These are phyloP conservation scores for Acacia acuminata DNA, from an alignment of 306 rosid genomes.

Conservation along the genomic window DNA sequence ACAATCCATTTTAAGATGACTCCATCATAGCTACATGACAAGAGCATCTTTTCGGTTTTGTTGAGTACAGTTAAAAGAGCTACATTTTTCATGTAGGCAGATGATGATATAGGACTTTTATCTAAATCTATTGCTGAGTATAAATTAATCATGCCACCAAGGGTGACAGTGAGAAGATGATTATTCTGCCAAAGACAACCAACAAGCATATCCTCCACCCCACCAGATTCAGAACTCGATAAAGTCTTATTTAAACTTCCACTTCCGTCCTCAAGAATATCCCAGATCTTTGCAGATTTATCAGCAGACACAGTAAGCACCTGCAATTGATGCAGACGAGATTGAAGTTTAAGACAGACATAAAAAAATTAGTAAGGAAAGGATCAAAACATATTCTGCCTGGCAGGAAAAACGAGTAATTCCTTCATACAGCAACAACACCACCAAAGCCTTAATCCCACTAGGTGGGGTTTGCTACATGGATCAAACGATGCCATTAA, in stretches of 20 bases:
- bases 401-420: not conserved
- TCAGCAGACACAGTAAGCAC: constrained; percentile 96
- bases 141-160: constrained; percentile 78
- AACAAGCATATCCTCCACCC: constrained; percentile 94
- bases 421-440: not conserved
- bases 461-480: too few species aligned
- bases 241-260: constrained; percentile 70
- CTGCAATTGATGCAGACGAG: constrained; percentile 37
- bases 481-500: too few species aligned
- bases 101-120: constrained; percentile 58
- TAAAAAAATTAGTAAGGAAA: not conserved
- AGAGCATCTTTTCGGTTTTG: constrained; percentile 63
- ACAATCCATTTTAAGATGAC: constrained; percentile 80
- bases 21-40: constrained; percentile 96
- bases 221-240: constrained; percentile 63
- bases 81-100: constrained; percentile 93
- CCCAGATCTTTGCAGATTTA: constrained; percentile 94
- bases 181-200: constrained; percentile 93
- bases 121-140: constrained; percentile 74
- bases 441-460: too few species aligned
- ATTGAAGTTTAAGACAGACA: constrained; percentile 14
- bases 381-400: constrained; percentile 3
- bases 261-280: constrained; percentile 71
- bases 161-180: constrained; percentile 79
- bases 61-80: constrained; percentile 67